Base-by-base conservation (phyloP, 257 asterid species). In the Capsicum rhomboideum region DNA sequence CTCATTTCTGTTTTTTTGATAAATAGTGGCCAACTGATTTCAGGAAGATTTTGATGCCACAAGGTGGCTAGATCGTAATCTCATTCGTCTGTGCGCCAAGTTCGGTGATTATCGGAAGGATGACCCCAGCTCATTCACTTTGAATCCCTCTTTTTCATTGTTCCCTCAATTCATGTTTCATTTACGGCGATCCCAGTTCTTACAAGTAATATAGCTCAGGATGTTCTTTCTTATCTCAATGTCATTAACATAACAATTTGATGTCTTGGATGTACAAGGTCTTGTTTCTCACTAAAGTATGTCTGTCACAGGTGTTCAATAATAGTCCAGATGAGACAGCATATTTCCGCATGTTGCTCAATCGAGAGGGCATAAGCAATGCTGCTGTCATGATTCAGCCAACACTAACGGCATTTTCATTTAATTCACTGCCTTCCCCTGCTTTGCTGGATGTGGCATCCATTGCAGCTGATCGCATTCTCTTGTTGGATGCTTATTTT, bases 291-390 rank as follows among this genome's bases (percentile, higher is more conserved):
- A n/a, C 34, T 72, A 14, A 28, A 86, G 63, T 87, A 42, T 66
- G 69, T 69, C 82, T 26, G 52, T 85, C 58, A 52, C 87, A 97
- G 99, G 99, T 93, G 83, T 97, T 97, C 84, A 97, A 97, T 84
- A 97, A 95, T 83, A 97, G 99, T 86, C 99, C 99, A 6, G 99
- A 97, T 56, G 99, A 97, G 91, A 95, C 99, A 0, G 98, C 99
- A 88, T 97, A 93, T 86, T 97, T 97, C 92, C 98, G 98, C 86
- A 91, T 97, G 84, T 88, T 93, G 90, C 90, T 97, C 88, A 97
- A 97, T 85, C 94, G 98, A 86, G 98, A 97, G 91, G 86, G 91
- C 72, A 92, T 97, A 88, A 91, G 90, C 95, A 97, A 97, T 83
- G 95, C 98, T 55, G 96, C 93, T 54, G 97, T 97, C 88, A 97